phyloP scores from a whole-genome alignment of 306 rosid genomes.

The Dalbergia cochinchinensis region DNA sequence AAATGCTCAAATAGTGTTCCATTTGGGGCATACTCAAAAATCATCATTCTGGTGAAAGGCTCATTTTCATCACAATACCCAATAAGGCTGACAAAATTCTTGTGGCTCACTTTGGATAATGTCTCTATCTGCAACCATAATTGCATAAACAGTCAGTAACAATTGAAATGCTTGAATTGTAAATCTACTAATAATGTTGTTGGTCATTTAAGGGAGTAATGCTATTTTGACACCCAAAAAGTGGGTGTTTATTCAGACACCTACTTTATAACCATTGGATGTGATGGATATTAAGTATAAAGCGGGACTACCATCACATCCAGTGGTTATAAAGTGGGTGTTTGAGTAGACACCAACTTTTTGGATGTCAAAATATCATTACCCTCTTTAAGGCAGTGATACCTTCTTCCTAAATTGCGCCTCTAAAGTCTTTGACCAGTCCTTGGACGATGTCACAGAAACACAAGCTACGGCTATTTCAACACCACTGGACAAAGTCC shows the following conservation, averaged over 20 bases:
- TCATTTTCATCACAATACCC: conserved; percentile 85
- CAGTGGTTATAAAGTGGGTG: no score
- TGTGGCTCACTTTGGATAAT: conserved; percentile 88
- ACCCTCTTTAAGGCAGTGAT: conserved; percentile 29
- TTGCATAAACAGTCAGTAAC: conserved; percentile 42
- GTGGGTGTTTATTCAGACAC: no score
- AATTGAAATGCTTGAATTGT: conserved; percentile 20
- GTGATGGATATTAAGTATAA: no score
- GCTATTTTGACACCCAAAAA: no score
- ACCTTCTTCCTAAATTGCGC: conserved; percentile 87
- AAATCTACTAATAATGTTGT: neutral
- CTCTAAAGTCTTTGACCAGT: conserved; percentile 75
- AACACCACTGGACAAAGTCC: conserved; percentile 92
- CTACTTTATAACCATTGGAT: no score
- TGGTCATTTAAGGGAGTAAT: conserved; percentile 16
- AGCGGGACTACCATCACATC: no score
- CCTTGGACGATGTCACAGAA: conserved; percentile 56
- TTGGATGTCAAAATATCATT: no score
- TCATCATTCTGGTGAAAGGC: conserved; percentile 94
- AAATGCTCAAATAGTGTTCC: conserved; percentile 97
- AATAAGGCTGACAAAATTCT: conserved; percentile 88
- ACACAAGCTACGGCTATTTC: conserved; percentile 87
- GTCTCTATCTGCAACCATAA: conserved; percentile 65
- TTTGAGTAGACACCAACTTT: no score
- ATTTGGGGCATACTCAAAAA: conserved; percentile 94